Evolutionary conservation across 2,329 filamentous ascomycete species (phyloP).

Genomic region (Calonectria montana): DNA sequence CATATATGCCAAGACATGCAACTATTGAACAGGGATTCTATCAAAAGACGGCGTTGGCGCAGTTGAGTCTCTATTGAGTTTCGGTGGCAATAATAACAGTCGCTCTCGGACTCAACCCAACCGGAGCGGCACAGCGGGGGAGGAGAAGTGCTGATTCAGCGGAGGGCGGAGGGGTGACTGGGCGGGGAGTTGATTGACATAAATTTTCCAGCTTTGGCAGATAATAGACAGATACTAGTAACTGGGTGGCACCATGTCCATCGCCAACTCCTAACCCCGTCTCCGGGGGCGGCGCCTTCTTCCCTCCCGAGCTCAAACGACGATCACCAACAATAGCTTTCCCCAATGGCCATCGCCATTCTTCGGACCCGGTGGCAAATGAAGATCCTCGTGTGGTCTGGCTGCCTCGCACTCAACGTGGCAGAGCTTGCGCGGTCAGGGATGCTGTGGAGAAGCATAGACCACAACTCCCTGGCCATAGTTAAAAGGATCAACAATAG

Average conservation of each 20-base stretch:
- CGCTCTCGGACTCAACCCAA: background rate
- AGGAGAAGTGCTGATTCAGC: background rate
- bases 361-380: background rate
- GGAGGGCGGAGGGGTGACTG: too few species aligned
- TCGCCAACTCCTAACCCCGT: background rate
- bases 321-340: background rate
- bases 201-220: too few species aligned
- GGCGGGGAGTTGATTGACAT: too few species aligned
- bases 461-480: background rate
- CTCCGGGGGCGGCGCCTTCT: background rate
- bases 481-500: conserved; percentile 5
- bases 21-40: background rate
- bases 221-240: too few species aligned
- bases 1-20: background rate
- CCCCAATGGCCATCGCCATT: too few species aligned
- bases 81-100: background rate
- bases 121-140: background rate
- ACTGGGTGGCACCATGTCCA: too few species aligned
- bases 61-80: background rate
- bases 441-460: background rate
- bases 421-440: background rate
- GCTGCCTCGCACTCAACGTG: background rate
- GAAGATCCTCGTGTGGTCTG: background rate
- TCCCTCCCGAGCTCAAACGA: background rate
- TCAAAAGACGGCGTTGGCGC: background rate